These are phyloP conservation scores for Curvularia lunata DNA, from an alignment of 2,329 filamentous ascomycete genomes.

Conservation along the genomic window DNA sequence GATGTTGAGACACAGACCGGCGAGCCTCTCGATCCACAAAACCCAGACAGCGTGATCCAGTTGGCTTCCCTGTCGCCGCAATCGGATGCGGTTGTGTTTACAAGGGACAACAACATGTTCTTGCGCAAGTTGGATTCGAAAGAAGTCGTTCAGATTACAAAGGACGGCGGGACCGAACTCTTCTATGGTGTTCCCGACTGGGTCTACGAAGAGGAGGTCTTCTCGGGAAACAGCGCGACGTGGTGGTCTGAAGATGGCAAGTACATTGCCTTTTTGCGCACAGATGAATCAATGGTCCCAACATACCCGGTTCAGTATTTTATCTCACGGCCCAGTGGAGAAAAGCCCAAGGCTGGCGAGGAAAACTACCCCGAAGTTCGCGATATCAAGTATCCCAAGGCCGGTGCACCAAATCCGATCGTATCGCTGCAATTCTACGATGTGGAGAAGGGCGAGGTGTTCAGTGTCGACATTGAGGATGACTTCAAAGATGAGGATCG, in stretches of 20 bases:
- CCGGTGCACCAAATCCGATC: constrained; percentile 89
- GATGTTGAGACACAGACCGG: constrained; percentile 81
- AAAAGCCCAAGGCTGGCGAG: constrained; percentile 69
- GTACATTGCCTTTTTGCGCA: constrained; percentile 88
- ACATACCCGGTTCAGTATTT: constrained; percentile 95
- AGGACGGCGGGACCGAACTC: constrained; percentile 82
- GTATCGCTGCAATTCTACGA: constrained; percentile 92
- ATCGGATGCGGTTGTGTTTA: constrained; percentile 88
- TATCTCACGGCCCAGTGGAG: constrained; percentile 81
- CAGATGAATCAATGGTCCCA: constrained; percentile 90
- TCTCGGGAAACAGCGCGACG: constrained; percentile 78
- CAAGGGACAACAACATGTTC: constrained; percentile 87
- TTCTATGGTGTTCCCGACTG: constrained; percentile 98
- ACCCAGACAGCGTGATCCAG: constrained; percentile 72
- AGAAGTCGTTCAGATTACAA: constrained; percentile 74
- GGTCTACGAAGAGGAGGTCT: constrained; percentile 92
- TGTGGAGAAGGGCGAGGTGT: constrained; percentile 75
- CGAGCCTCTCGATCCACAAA: constrained; percentile 75
- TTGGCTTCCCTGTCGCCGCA: constrained; percentile 88
- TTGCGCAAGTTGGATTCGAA: constrained; percentile 70
- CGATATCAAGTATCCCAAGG: constrained; percentile 96
- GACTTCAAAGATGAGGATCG: constrained; percentile 82
- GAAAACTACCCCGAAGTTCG: constrained; percentile 90
- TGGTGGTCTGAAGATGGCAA: constrained; percentile 96
- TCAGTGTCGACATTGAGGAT: constrained; percentile 76